Evolutionary conservation across 2,329 filamentous ascomycete genomes (phyloP).

Genomic region (Aspergillus udagawae): DNA sequence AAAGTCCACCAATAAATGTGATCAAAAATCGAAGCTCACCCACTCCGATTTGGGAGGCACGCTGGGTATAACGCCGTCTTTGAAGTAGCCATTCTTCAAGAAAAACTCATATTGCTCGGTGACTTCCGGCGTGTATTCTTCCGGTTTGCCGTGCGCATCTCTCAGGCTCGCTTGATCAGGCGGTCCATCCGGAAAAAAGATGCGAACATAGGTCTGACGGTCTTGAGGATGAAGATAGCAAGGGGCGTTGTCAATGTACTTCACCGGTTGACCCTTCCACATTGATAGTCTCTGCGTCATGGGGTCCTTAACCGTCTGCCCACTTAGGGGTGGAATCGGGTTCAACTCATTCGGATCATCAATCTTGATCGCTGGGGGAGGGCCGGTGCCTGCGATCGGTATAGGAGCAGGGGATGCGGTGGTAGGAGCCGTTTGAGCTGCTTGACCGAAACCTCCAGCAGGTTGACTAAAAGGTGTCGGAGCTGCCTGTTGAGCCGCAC

Average conservation of each 20-base stretch:
- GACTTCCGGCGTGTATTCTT: slow-evolving; percentile 50
- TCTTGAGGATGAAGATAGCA: slow-evolving; percentile 49
- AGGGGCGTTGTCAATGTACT: slow-evolving; percentile 53
- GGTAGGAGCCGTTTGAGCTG: slow-evolving; percentile 7
- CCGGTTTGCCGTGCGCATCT: slow-evolving; percentile 49
- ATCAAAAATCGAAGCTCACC: slow-evolving; percentile 68
- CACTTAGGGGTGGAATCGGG: slow-evolving; percentile 34
- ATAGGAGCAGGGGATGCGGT: slow-evolving; percentile 5
- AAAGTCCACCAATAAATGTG: slow-evolving; percentile 10
- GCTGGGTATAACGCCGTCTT: slow-evolving; percentile 67
- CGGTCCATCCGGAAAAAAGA: slow-evolving; percentile 71
- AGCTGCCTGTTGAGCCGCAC: slow-evolving; percentile 29
- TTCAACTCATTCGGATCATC: slow-evolving; percentile 27
- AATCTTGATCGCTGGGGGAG: slow-evolving; percentile 24
- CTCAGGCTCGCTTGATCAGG: slow-evolving; percentile 47
- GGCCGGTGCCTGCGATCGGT: slow-evolving; percentile 20
- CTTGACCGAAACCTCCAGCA: slow-evolving; percentile 25
- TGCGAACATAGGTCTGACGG: slow-evolving; percentile 57
- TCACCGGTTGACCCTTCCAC: slow-evolving; percentile 63
- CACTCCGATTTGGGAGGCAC: slow-evolving; percentile 75
- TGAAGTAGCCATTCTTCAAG: slow-evolving; percentile 63
- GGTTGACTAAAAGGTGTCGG: slow-evolving; percentile 33
- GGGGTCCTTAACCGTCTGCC: slow-evolving; percentile 34
- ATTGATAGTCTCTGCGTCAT: slow-evolving; percentile 42
- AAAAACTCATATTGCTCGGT: slow-evolving; percentile 63